Percentiles rank a stretch among this genome's conserved stretches.
These are phyloP conservation scores for Cryptosporidium canis DNA, from an alignment of 169 alveolate genomes.

Conservation along the genomic window DNA sequence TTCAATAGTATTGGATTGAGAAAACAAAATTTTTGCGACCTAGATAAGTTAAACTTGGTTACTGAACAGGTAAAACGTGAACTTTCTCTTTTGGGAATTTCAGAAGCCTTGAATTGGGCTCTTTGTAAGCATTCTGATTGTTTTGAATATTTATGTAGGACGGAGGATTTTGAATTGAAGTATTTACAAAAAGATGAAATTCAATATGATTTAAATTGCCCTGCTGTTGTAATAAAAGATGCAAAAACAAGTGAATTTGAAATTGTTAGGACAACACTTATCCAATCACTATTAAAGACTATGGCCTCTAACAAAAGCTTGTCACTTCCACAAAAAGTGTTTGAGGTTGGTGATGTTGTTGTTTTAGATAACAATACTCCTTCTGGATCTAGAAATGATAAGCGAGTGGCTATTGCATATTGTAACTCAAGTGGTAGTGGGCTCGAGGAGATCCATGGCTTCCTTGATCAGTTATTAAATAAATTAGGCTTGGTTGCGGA, in stretches of 20 bases:
- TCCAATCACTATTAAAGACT: conserved; percentile 92
- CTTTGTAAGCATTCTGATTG: conserved; percentile 71
- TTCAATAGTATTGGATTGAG: conserved; percentile 82
- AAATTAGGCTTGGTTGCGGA: conserved; percentile 30
- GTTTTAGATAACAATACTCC: conserved; percentile 80
- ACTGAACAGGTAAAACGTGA: conserved; percentile 61
- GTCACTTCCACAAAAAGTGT: conserved; percentile 91
- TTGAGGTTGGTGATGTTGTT: conserved; percentile 92
- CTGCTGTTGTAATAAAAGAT: conserved; percentile 90
- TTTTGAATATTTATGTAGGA: conserved; percentile 22
- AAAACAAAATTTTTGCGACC: not conserved
- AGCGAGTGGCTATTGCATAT: conserved; percentile 84
- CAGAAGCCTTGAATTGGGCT: conserved; percentile 62
- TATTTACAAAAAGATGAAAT: conserved; percentile 51
- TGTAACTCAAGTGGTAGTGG: conserved; percentile 80
- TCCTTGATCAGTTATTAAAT: conserved; percentile 69
- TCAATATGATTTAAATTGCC: conserved; percentile 78
- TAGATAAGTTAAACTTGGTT: conserved; percentile 9
- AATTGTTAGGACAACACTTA: conserved; percentile 90
- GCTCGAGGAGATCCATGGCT: conserved; percentile 80
- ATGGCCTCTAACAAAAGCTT: conserved; percentile 86
- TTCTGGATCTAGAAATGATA: conserved; percentile 85
- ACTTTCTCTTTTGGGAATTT: conserved; percentile 38
- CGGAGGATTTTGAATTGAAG: conserved; percentile 51
- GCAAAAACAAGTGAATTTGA: conserved; percentile 92